phyloP scores from a whole-genome alignment of 495 filamentous ascomycete genomes.

The Jackrogersella minutella region DNA sequence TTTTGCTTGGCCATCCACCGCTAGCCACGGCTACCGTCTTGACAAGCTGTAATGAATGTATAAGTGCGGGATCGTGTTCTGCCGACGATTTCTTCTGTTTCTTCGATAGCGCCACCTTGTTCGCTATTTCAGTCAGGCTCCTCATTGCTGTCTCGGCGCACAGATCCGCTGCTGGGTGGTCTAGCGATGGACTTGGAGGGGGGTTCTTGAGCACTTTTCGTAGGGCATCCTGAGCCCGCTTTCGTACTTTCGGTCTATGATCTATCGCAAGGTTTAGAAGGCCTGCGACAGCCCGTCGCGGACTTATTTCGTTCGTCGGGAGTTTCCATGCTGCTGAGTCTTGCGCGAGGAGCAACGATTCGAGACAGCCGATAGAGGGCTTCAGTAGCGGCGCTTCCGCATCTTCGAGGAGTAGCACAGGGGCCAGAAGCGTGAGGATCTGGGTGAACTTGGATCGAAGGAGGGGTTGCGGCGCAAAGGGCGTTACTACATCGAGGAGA shows the following conservation, averaged over 20 bases:
- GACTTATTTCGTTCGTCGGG: conserved; percentile 81
- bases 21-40: conserved; percentile 86
- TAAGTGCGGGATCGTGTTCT: conserved; percentile 79
- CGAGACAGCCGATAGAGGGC: conserved; percentile 91
- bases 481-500: conserved; percentile 89
- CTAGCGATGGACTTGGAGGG: conserved; percentile 87
- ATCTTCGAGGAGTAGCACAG: conserved; percentile 78
- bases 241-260: conserved; percentile 91
- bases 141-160: conserved; percentile 88
- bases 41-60: conserved; percentile 89
- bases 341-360: conserved; percentile 86
- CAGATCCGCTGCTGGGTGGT: conserved; percentile 94
- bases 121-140: conserved; percentile 73
- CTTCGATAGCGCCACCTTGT: conserved; percentile 64
- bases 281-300: conserved; percentile 88
- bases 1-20: conserved; percentile 95
- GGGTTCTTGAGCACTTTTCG: conserved; percentile 80
- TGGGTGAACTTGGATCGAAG: conserved; percentile 92
- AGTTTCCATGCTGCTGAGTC: conserved; percentile 88
- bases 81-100: conserved; percentile 71
- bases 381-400: conserved; percentile 87
- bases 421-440: conserved; percentile 86
- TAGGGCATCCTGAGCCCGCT: conserved; percentile 90
- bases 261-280: conserved; percentile 84
- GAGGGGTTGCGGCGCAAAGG: conserved; percentile 80